Evolutionary conservation across 345 rosid species (phyloP).

Genomic region (Salix viminalis): DNA sequence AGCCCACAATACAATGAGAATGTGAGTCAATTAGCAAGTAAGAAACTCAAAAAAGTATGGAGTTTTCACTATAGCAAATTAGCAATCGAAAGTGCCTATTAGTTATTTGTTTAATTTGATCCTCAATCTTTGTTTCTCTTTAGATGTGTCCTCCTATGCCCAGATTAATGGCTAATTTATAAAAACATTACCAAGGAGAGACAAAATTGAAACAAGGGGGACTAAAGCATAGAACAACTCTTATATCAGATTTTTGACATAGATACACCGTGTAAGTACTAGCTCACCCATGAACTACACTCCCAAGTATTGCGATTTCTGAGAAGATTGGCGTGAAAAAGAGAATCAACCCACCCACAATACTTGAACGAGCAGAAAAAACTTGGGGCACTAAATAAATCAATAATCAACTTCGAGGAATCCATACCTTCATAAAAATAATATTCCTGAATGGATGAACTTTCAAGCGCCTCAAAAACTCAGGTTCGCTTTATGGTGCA

Average conservation of each 20-base stretch:
- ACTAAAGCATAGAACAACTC: neutral
- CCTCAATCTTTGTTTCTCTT: too few relatives aligned
- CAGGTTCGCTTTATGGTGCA: slow-evolving; percentile 33
- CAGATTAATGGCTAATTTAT: too few relatives aligned
- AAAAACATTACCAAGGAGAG: too few relatives aligned
- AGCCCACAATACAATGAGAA: too few relatives aligned
- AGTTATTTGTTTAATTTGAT: too few relatives aligned
- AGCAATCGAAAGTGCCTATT: too few relatives aligned
- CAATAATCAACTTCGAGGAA: slow-evolving; percentile 17
- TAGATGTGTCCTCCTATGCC: too few relatives aligned
- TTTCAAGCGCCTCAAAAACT: slow-evolving; percentile 38
- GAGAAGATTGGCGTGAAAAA: slow-evolving; percentile 8
- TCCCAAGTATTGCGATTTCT: slow-evolving; percentile 18
- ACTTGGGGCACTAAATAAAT: neutral
- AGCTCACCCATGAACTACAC: slow-evolving; percentile 6
- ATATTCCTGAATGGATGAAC: slow-evolving; percentile 20
- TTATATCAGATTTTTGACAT: slow-evolving; percentile 10
- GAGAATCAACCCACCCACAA: slow-evolving; percentile 14
- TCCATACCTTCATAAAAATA: slow-evolving; percentile 21
- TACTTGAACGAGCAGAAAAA: slow-evolving; percentile 15
- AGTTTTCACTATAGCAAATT: too few relatives aligned
- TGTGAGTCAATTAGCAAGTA: too few relatives aligned
- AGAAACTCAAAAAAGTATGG: too few relatives aligned
- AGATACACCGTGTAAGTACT: neutral
- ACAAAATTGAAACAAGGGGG: too few relatives aligned